Percentiles rank a stretch among this genome's conserved stretches.
Evolutionary conservation across 106 monocot genomes (phyloP).

Genomic region (Ottelia alismoides): DNA sequence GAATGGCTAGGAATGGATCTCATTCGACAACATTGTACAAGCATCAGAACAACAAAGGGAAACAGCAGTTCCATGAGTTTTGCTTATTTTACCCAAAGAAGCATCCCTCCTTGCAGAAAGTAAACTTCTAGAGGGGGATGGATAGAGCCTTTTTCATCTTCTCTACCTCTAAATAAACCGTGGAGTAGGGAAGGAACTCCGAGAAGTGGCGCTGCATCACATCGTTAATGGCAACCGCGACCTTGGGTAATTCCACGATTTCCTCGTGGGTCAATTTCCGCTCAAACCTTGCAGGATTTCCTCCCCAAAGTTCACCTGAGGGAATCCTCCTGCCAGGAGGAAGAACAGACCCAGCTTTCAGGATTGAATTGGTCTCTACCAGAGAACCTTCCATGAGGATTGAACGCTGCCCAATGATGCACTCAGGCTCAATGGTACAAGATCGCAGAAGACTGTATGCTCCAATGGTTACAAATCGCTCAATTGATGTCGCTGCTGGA

Average conservation of each 20-base stretch:
- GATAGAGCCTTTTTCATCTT: constrained; percentile 52
- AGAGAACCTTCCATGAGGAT: constrained; percentile 78
- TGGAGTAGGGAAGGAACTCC: constrained; percentile 66
- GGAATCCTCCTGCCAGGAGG: constrained; percentile 64
- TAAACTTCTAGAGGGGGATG: constrained; percentile 39
- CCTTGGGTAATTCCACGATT: constrained; percentile 58
- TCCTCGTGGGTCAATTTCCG: constrained; percentile 60
- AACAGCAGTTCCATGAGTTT: too few relatives aligned
- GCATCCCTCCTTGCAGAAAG: not conserved
- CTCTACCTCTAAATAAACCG: constrained; percentile 66
- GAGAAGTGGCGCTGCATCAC: constrained; percentile 73
- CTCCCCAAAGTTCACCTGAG: constrained; percentile 76
- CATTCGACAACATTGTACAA: too few relatives aligned
- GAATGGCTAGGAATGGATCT: too few relatives aligned
- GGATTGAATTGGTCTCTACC: constrained; percentile 71
- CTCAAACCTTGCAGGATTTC: constrained; percentile 65
- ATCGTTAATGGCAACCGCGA: constrained; percentile 64
- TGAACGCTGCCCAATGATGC: constrained; percentile 73
- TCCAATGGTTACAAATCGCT: constrained; percentile 63
- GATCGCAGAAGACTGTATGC: constrained; percentile 67
- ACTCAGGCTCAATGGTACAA: constrained; percentile 78
- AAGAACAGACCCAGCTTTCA: constrained; percentile 70
- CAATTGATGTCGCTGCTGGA: constrained; percentile 67
- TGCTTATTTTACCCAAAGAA: not conserved
- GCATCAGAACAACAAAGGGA: too few relatives aligned